Evolutionary conservation across 805 yeast species (phyloP).

Genomic region (Wickerhamomyces ciferrii): DNA sequence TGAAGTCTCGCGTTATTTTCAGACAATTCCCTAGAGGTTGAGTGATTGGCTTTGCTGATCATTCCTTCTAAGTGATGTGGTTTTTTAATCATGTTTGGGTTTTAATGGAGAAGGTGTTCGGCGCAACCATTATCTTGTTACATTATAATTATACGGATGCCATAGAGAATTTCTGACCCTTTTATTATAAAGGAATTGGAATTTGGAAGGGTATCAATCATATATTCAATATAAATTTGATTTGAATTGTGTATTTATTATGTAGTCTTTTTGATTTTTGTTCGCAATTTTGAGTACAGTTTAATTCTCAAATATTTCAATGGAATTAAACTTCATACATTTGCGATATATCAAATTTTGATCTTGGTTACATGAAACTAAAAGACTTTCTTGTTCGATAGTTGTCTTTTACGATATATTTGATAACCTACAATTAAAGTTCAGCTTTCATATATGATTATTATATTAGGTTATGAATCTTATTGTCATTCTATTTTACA

Average conservation of each 20-base stretch:
- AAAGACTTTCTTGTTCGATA: neutral
- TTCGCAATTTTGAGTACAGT: neutral
- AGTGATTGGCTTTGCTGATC: conserved; percentile 8
- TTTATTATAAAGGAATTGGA: neutral
- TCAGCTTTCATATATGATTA: neutral
- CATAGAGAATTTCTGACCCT: conserved; percentile 25
- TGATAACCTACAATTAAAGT: neutral
- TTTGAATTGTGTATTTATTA: neutral
- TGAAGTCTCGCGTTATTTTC: conserved; percentile 25
- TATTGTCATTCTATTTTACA: neutral
- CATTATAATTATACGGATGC: conserved; percentile 17
- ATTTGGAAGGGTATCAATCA: neutral
- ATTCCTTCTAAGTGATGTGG: conserved; percentile 16
- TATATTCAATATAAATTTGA: neutral
- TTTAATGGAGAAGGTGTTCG: conserved; percentile 23
- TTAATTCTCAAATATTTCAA: neutral
- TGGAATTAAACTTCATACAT: neutral
- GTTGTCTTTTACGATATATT: neutral
- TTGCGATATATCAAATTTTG: neutral
- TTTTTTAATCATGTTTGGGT: conserved; percentile 16
- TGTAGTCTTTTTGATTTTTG: neutral
- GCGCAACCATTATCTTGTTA: conserved; percentile 25
- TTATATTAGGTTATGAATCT: neutral
- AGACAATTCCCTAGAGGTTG: conserved; percentile 22
- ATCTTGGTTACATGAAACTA: neutral